These are phyloP conservation scores for Globisporangium paddicum DNA, from an alignment of 352 stramenopile species.

Conservation along the genomic window DNA sequence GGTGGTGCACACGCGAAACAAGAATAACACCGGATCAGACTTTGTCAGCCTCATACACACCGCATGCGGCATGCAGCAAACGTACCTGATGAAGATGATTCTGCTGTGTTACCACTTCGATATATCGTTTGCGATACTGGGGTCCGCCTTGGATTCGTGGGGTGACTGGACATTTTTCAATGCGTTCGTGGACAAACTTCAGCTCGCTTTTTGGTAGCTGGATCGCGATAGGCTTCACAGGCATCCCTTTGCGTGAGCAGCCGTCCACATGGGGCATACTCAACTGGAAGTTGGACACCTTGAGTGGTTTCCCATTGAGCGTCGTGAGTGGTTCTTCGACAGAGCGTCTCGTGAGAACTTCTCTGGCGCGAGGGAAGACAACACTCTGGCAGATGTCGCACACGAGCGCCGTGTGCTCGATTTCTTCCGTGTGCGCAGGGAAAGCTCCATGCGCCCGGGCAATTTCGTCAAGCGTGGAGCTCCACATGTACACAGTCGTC, in stretches of 20 bases:
- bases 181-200: slow-evolving; percentile 81
- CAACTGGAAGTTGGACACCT: slow-evolving; percentile 82
- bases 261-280: slow-evolving; percentile 88
- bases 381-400: slow-evolving; percentile 71
- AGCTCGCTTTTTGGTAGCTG: slow-evolving; percentile 83
- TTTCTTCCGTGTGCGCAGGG: slow-evolving; percentile 48
- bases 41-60: neutral
- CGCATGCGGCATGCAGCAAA: neutral
- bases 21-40: neutral
- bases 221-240: slow-evolving; percentile 55
- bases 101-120: slow-evolving; percentile 52
- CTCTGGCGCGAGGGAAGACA: slow-evolving; percentile 69
- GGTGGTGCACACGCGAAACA: neutral
- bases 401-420: slow-evolving; percentile 68
- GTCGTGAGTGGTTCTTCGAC: slow-evolving; percentile 41
- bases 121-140: slow-evolving; percentile 56
- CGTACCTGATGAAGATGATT: slow-evolving; percentile 78
- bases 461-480: slow-evolving; percentile 57
- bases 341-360: slow-evolving; percentile 62
- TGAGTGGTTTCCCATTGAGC: slow-evolving; percentile 50
- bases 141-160: slow-evolving; percentile 42
- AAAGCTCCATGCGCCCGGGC: slow-evolving; percentile 65
- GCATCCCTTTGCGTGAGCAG: slow-evolving; percentile 80
- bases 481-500: slow-evolving; percentile 74
- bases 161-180: slow-evolving; percentile 65